Evolutionary conservation across 768 basidiomycete species (phyloP).

Genomic region (Agaricus sinodeliciosus): DNA sequence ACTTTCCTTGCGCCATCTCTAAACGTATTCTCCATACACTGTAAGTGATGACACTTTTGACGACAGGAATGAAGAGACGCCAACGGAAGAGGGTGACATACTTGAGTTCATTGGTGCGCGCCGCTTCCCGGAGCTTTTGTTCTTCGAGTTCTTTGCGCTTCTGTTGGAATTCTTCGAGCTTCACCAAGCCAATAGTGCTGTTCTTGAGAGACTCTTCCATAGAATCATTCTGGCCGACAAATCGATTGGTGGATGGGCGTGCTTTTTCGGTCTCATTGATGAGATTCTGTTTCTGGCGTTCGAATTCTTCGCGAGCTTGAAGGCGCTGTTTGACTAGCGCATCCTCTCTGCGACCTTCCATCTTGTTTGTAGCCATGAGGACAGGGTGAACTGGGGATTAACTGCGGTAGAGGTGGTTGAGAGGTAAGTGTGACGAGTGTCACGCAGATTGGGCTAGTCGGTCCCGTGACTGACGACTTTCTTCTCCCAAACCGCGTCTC

Average conservation of each 20-base stretch:
- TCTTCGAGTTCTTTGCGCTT: conserved; percentile 86
- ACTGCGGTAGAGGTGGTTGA: background rate
- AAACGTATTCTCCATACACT: conserved; percentile 76
- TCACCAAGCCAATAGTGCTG: conserved; percentile 86
- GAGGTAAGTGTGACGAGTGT: conserved; percentile 10
- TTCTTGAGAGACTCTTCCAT: conserved; percentile 92
- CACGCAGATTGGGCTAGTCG: conserved; percentile 6
- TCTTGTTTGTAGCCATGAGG: conserved; percentile 67
- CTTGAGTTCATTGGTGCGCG: conserved; percentile 79
- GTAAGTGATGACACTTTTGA: conserved; percentile 48
- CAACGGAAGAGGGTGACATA: conserved; percentile 40
- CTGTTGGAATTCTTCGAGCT: conserved; percentile 89
- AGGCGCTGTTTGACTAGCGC: conserved; percentile 78
- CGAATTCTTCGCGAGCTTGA: conserved; percentile 74
- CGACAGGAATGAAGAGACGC: conserved; percentile 9
- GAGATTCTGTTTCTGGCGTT: conserved; percentile 74
- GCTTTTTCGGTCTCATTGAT: conserved; percentile 90
- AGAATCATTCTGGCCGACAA: conserved; percentile 91
- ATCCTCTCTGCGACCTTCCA: conserved; percentile 83
- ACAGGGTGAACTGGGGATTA: background rate
- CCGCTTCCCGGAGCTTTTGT: conserved; percentile 84
- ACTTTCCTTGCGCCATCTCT: conserved; percentile 80
- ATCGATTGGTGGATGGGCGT: conserved; percentile 79
- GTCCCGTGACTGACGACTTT: conserved; percentile 9
- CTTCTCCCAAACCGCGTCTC: conserved; percentile 1